A percentile compares a stretch with the other conserved stretches of the same genome.
phyloP scores from a whole-genome alignment of 495 filamentous ascomycete species.

The Evansstolkia leycettana region DNA sequence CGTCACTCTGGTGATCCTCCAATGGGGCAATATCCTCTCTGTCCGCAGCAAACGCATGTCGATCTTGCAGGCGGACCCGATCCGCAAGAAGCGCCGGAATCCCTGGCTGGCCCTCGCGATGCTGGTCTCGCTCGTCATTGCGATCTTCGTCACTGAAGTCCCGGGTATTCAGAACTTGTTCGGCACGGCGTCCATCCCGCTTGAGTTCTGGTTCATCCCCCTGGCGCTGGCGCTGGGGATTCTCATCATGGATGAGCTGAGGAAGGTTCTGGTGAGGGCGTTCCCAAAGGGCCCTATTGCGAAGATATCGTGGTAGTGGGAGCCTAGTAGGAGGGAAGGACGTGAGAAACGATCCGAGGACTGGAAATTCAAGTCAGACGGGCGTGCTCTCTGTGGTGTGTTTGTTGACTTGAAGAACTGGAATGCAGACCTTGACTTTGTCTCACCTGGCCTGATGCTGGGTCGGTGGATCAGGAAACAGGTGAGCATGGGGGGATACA shows the following conservation, averaged over 20 bases:
- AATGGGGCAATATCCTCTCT: conserved; percentile 38
- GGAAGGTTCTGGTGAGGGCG: conserved; percentile 31
- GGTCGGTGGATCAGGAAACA: no score
- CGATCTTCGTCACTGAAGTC: conserved; percentile 39
- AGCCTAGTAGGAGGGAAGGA: no score
- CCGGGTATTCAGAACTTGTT: conserved; percentile 36
- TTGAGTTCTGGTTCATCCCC: conserved; percentile 41
- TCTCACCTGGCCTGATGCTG: no score
- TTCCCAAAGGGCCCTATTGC: conserved; percentile 32
- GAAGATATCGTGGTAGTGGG: conserved; percentile 33
- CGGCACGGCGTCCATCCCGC: conserved; percentile 32
- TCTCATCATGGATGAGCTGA: conserved; percentile 35
- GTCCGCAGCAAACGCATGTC: conserved; percentile 39
- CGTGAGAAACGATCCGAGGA: no score
- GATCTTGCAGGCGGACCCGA: conserved; percentile 38
- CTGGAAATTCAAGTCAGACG: no score
- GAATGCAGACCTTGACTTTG: no score
- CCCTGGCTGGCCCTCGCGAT: conserved; percentile 34
- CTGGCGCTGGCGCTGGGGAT: conserved; percentile 35
- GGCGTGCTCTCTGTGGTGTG: no score
- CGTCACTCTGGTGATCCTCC: conserved; percentile 24
- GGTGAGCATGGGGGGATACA: no score
- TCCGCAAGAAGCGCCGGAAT: conserved; percentile 35
- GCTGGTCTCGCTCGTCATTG: conserved; percentile 32
- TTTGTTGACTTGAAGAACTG: no score